Base-by-base conservation (phyloP, 805 yeast genomes). In the Nakazawaea sp. region DNA sequence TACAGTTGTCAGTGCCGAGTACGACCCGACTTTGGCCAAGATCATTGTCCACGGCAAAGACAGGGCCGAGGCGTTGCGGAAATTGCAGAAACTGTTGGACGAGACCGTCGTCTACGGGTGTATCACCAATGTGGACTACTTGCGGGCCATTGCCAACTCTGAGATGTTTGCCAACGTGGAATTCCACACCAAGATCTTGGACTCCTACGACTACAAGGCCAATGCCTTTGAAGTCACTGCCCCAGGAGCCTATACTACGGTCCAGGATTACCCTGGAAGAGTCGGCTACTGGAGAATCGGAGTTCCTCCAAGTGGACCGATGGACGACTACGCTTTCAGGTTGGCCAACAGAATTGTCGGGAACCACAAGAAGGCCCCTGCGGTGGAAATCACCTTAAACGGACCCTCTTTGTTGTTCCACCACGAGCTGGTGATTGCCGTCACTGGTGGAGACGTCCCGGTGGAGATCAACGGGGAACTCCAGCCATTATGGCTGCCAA, bases 291-390 rank as follows among this genome's bases (percentile, higher is more conserved):
- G 94, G 94, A 78, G 83, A 53, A 73, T 83, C 48, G 98, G 98
- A 57, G 97, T 90, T 39, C 98, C 98, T 18, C 97, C 97, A 6
- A 86, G 96, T 28, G 98, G 98, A 32, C 96, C 97, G 42, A 92
- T 90, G 97, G 98, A 90, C 61, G 75, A 79, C 43, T 89, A 80
- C 51, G 79, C 97, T 4, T 89, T 89, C 66, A 72, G 96, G 51
- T 58, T 86, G 44, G 96, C 96, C 16, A 90, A 90, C 66, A 68
- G 83, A 54, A 77, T 86, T 51, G 97, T 90, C 31, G 97, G 97
- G 43, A 92, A 90, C 60, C 74, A 80, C 47, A 62, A 68, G 45
- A 64, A 70, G 31, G 82, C 96, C 9, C 96, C 97, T 5, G 96
- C 94, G 25, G 70, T 90, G 53, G 98, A 90, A 62, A 68, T 85